Base-by-base conservation (phyloP, 495 filamentous ascomycete species). In the Xylaria telfairii region DNA sequence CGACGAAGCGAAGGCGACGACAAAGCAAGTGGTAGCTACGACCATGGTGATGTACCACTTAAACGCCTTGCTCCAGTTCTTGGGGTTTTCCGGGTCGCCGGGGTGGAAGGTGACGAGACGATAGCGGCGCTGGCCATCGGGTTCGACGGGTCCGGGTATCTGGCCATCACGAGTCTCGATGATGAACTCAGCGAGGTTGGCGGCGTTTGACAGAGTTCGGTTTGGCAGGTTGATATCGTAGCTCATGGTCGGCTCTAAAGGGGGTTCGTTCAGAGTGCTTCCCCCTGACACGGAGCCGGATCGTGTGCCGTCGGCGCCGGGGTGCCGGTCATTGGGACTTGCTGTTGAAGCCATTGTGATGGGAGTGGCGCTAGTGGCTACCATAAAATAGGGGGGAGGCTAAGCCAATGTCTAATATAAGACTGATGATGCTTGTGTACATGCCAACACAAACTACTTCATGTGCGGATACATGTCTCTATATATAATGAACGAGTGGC, bases 71-170 rank as follows among this genome's bases (percentile, higher is more conserved):
- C 83, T 85, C 88, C 89, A 92, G 77, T 92, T 92, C 81, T 91
- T 90, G 19, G 90, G 90, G 75, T 92, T 90, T 59, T 86, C 88
- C 3, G 88, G 88, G 83, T 88, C 92, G 80, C 79, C 82, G 76
- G 90, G 84, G 10, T 81, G 83, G 77, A 93, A 95, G 0, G 89
- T 90, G 30, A 95, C 92, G 30, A 95, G 81, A 73, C 92, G 92
- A 83, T 90, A 92, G 51, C 85, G 83, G 63, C 84, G 82, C 32
- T 86, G 78, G 62, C 84, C 75, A 49, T 88, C 87, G 2, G 86
- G 83, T 17, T 77, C 81, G 34, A 88, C 77, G 5, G 89, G 89
- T 28, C 86, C 87, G 66, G 89, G 81, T 68, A 93, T 91, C 66
- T 89, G 81, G 6, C 91, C 91, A 0, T 75, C 72, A 30, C 77